phyloP scores from a whole-genome alignment of 2,329 filamentous ascomycete species.

The Lizonia empirigonia region DNA sequence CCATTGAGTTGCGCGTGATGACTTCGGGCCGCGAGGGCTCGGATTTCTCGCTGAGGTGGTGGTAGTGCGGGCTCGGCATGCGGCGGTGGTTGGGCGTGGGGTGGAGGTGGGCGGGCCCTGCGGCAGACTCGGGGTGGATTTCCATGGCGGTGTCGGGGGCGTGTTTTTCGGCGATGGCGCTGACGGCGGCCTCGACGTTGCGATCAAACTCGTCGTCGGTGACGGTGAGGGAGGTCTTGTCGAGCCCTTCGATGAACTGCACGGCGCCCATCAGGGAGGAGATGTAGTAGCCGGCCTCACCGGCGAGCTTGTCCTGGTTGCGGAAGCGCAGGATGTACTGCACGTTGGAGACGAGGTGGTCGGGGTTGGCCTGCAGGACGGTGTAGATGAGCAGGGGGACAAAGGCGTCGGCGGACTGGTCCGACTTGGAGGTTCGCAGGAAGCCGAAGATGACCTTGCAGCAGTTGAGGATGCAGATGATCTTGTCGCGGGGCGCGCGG shows the following conservation, averaged over 20 bases:
- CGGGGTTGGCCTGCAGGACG: conserved; percentile 90
- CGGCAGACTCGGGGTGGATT: conserved; percentile 22
- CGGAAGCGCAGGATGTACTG: conserved; percentile 97
- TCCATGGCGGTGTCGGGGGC: conserved; percentile 54
- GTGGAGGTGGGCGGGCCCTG: conserved; percentile 23
- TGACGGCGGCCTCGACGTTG: conserved; percentile 96
- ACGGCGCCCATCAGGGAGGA: conserved; percentile 95
- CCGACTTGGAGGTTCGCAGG: conserved; percentile 87
- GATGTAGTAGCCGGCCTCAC: conserved; percentile 98
- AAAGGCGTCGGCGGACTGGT: conserved; percentile 95
- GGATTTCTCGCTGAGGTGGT: conserved; percentile 56
- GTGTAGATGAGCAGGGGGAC: conserved; percentile 91
- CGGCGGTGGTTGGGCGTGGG: conserved; percentile 40
- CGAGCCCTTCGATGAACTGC: conserved; percentile 95
- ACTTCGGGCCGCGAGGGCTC: conserved; percentile 60
- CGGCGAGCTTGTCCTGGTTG: conserved; percentile 94
- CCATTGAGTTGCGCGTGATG: conserved; percentile 64
- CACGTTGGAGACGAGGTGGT: conserved; percentile 94
- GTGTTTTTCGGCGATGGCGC: conserved; percentile 91
- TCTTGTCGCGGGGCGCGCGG: conserved; percentile 94
- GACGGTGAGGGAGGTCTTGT: conserved; percentile 90
- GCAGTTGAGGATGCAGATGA: conserved; percentile 97
- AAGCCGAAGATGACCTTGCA: conserved; percentile 99
- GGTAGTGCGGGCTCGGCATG: conserved; percentile 52
- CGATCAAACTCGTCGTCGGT: conserved; percentile 93